Percentiles rank a stretch among this genome's conserved stretches.
phyloP scores from a whole-genome alignment of 768 basidiomycete species.

The Coprinopsis sp. region DNA sequence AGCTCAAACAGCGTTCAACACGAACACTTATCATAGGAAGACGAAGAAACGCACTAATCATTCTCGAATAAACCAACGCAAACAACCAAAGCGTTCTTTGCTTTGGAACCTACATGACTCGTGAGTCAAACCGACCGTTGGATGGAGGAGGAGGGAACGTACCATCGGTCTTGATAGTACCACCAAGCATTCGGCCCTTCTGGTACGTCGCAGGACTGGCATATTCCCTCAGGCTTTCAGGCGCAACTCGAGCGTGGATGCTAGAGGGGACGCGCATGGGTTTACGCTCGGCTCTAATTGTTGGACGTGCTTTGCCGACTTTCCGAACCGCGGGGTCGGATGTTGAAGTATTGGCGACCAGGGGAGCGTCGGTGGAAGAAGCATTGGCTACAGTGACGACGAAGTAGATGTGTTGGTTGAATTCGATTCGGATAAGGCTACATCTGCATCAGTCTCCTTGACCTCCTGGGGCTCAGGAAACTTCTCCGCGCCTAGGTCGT shows the following conservation, averaged over 20 bases:
- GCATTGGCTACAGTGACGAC: too few relatives aligned
- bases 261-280: conserved; percentile 76
- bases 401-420: conserved; percentile 8
- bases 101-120: too few relatives aligned
- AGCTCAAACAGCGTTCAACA: too few relatives aligned
- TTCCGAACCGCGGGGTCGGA: conserved; percentile 17
- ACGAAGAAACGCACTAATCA: too few relatives aligned
- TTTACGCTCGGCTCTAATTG: conserved; percentile 73
- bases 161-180: neutral
- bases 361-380: conserved; percentile 15
- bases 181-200: conserved; percentile 78
- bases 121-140: too few relatives aligned
- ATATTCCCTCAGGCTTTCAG: conserved; percentile 89
- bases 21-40: too few relatives aligned
- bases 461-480: conserved; percentile 84
- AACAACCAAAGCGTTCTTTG: conserved; percentile 45
- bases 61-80: too few relatives aligned
- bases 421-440: conserved; percentile 22
- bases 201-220: conserved; percentile 95
- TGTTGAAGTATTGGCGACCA: conserved; percentile 18
- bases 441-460: conserved; percentile 2
- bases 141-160: too few relatives aligned
- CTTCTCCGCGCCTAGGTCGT: conserved; percentile 82
- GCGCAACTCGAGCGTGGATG: conserved; percentile 76
- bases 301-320: neutral